Evolutionary conservation across 108 stramenopile species (phyloP).

Genomic region (Cyclostephanos invisitatus): DNA sequence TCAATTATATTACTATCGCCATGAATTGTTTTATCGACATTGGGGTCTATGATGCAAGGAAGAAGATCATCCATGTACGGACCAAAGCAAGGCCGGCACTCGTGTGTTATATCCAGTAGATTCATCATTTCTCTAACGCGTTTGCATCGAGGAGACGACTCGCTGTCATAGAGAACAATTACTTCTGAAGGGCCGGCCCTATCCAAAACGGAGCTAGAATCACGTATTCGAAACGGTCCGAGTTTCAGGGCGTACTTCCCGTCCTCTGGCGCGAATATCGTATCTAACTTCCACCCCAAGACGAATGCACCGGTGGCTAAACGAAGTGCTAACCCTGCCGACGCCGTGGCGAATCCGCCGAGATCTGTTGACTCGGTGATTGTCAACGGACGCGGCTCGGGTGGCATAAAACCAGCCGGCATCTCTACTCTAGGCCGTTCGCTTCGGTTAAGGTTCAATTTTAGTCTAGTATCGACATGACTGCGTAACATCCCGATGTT

Average conservation of each 20-base stretch:
- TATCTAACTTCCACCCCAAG: conserved; percentile 74
- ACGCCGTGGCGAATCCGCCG: conserved; percentile 31
- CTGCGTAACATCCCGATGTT: not conserved
- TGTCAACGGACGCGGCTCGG: conserved; percentile 66
- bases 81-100: conserved; percentile 75
- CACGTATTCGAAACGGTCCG: conserved; percentile 65
- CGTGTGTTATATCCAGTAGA: conserved; percentile 81
- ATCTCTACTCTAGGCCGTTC: conserved; percentile 49
- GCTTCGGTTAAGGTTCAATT: not conserved
- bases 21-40: conserved; percentile 68
- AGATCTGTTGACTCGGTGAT: conserved; percentile 52
- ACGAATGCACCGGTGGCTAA: conserved; percentile 72
- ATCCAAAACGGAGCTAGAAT: conserved; percentile 66
- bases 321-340: conserved; percentile 57
- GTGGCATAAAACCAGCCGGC: conserved; percentile 57
- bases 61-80: conserved; percentile 58
- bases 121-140: conserved; percentile 86
- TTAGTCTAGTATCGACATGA: not conserved
- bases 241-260: conserved; percentile 59
- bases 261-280: conserved; percentile 30
- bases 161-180: conserved; percentile 89
- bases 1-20: conserved; percentile 81
- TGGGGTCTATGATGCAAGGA: conserved; percentile 84
- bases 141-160: conserved; percentile 83
- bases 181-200: conserved; percentile 51